Percentiles rank a stretch among this genome's conserved stretches.
Evolutionary conservation across 1,284 basidiomycete genomes (phyloP).

Genomic region (Athelia psychrophila): DNA sequence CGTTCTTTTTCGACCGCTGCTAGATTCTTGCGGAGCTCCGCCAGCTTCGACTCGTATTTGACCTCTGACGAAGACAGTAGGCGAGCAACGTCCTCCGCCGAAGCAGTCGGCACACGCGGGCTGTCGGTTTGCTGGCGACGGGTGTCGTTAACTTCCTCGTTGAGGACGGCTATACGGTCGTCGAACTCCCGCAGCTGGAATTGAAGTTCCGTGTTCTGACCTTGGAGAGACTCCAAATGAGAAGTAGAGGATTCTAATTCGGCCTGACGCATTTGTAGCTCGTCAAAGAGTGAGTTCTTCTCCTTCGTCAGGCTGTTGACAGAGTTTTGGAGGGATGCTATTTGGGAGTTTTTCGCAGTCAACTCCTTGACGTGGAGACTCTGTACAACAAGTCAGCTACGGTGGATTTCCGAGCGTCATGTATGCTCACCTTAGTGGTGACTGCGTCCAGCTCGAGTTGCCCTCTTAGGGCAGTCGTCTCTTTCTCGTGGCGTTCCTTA

Average conservation of each 20-base stretch:
- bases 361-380: slow-evolving; percentile 69
- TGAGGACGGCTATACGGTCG: slow-evolving; percentile 67
- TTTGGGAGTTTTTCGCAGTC: slow-evolving; percentile 56
- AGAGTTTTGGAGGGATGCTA: slow-evolving; percentile 68
- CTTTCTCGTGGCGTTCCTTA: slow-evolving; percentile 74
- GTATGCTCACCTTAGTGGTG: slow-evolving; percentile 61
- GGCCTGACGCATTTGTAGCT: slow-evolving; percentile 81
- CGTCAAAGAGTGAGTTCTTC: slow-evolving; percentile 80
- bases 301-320: slow-evolving; percentile 66
- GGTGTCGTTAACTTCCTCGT: slow-evolving; percentile 69
- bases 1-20: slow-evolving; percentile 66
- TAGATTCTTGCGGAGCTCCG: slow-evolving; percentile 64
- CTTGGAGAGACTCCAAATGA: slow-evolving; percentile 70
- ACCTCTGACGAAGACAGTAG: slow-evolving; percentile 77
- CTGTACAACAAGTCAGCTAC: slow-evolving; percentile 36
- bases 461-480: slow-evolving; percentile 58
- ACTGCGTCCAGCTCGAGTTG: slow-evolving; percentile 79
- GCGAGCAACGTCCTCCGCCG: slow-evolving; percentile 69
- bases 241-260: slow-evolving; percentile 81
- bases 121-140: slow-evolving; percentile 54
- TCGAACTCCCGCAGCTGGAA: slow-evolving; percentile 81
- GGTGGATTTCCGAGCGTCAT: not conserved
- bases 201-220: slow-evolving; percentile 78
- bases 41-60: slow-evolving; percentile 72
- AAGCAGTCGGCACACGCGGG: slow-evolving; percentile 41